Evolutionary conservation across 1,284 basidiomycete genomes (phyloP).

Genomic region (Ceratobasidium sp.): DNA sequence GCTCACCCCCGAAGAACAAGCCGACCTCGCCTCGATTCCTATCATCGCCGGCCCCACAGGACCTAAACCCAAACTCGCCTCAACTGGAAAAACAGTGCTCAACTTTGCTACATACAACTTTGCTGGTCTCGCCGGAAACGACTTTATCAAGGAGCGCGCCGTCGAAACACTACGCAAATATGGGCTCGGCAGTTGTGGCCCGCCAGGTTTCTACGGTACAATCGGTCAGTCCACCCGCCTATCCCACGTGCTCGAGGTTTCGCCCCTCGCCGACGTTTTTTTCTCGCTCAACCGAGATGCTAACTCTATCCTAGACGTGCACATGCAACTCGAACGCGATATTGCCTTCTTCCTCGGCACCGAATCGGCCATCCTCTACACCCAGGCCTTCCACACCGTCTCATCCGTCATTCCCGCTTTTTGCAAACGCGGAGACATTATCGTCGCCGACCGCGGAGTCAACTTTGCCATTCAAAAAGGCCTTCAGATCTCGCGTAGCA

Average conservation of each 20-base stretch:
- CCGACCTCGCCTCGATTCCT: slow-evolving; percentile 77
- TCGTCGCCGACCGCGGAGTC: slow-evolving; percentile 94
- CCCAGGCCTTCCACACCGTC: slow-evolving; percentile 91
- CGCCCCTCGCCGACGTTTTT: not conserved
- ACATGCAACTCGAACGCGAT: slow-evolving; percentile 86
- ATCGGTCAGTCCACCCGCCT: slow-evolving; percentile 63
- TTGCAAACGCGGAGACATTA: slow-evolving; percentile 96
- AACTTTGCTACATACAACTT: slow-evolving; percentile 96
- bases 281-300: not conserved
- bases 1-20: slow-evolving; percentile 65
- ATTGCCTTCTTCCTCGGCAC: slow-evolving; percentile 91
- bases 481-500: slow-evolving; percentile 93
- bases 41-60: slow-evolving; percentile 82
- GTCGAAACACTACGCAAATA: slow-evolving; percentile 89
- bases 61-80: slow-evolving; percentile 78
- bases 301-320: slow-evolving; percentile 70
- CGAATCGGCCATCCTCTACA: slow-evolving; percentile 90
- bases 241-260: slow-evolving; percentile 2
- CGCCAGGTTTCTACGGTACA: slow-evolving; percentile 97
- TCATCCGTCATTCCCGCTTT: slow-evolving; percentile 97
- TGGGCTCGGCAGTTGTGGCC: slow-evolving; percentile 95
- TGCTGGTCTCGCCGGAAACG: slow-evolving; percentile 87
- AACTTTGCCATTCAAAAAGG: slow-evolving; percentile 98
- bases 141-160: slow-evolving; percentile 84
- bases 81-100: slow-evolving; percentile 77